Evolutionary conservation across 805 yeast species (phyloP).

Genomic region (Schwanniomyces occidentalis): DNA sequence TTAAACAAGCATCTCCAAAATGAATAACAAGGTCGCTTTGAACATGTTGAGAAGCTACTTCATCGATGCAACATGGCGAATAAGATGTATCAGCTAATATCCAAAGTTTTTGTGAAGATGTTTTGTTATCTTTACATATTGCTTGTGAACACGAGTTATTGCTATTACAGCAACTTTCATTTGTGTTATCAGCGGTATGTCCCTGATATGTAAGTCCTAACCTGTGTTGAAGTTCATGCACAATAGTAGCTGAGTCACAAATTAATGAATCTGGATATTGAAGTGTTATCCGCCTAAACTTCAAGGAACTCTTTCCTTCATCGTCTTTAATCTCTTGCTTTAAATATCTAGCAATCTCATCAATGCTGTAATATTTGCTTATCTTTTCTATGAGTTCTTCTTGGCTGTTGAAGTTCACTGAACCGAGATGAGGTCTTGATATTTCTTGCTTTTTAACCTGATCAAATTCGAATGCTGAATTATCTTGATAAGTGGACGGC

Average conservation of each 20-base stretch:
- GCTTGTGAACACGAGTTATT: no score
- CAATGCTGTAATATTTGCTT: constrained; percentile 54
- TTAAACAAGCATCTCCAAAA: constrained; percentile 93
- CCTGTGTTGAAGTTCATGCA: constrained; percentile 49
- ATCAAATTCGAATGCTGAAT: constrained; percentile 50
- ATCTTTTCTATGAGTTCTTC: constrained; percentile 35
- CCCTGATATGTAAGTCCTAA: constrained; percentile 17
- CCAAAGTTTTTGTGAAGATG: constrained; percentile 48
- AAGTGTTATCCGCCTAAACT: constrained; percentile 61
- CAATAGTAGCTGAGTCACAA: constrained; percentile 74
- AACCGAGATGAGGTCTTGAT: constrained; percentile 25
- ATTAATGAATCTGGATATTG: constrained; percentile 88
- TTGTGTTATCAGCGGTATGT: constrained; percentile 3
- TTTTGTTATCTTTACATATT: no score
- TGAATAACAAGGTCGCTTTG: constrained; percentile 82
- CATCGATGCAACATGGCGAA: constrained; percentile 94
- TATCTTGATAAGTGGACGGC: constrained; percentile 74
- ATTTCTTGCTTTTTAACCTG: constrained; percentile 29
- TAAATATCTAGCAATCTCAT: constrained; percentile 45
- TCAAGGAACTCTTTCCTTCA: constrained; percentile 8
- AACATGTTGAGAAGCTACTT: constrained; percentile 94
- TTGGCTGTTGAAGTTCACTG: constrained; percentile 17
- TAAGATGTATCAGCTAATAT: constrained; percentile 94
- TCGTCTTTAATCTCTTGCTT: constrained; percentile 25
- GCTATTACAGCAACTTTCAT: constrained; percentile 7